These are phyloP conservation scores for Paracamarosporium sp. DNA, from an alignment of 2,329 filamentous ascomycete genomes.

Conservation along the genomic window DNA sequence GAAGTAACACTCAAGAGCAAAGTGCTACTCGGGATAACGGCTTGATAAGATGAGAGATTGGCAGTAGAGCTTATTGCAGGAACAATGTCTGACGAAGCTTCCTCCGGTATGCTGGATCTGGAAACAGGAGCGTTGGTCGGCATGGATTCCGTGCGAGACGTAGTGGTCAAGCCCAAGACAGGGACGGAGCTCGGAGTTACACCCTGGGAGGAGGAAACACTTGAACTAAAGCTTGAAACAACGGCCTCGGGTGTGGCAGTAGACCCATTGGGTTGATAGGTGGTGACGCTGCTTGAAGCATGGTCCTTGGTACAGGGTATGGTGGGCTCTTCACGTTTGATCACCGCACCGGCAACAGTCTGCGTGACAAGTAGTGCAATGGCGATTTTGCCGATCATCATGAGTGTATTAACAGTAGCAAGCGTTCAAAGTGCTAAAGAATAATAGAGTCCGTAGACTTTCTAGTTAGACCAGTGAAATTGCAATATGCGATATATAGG, in stretches of 20 bases:
- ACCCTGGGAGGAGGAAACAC: not conserved
- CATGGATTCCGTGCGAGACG: too few species aligned
- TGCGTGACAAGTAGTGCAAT: slow-evolving; percentile 12
- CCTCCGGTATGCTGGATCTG: too few species aligned
- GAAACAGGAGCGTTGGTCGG: too few species aligned
- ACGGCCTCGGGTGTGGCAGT: not conserved
- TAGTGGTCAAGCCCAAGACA: too few species aligned
- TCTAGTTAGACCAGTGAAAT: not conserved
- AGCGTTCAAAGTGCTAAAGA: not conserved
- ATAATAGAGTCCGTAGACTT: not conserved
- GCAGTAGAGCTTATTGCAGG: not conserved
- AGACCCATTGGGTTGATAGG: not conserved
- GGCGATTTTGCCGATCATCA: slow-evolving; percentile 7
- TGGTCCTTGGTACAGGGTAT: not conserved
- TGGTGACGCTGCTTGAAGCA: not conserved
- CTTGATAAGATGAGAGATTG: not conserved
- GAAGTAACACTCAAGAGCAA: not conserved
- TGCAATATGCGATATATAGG: not conserved
- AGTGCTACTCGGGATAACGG: not conserved
- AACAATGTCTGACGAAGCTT: not conserved
- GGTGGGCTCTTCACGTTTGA: slow-evolving; percentile 3
- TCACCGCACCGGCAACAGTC: slow-evolving; percentile 6
- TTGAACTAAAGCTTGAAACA: not conserved
- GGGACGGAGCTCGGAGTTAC: not conserved
- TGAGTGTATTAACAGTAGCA: not conserved